These are phyloP conservation scores for Solanum ossicruentum DNA, from an alignment of 257 asterid species.

Conservation along the genomic window DNA sequence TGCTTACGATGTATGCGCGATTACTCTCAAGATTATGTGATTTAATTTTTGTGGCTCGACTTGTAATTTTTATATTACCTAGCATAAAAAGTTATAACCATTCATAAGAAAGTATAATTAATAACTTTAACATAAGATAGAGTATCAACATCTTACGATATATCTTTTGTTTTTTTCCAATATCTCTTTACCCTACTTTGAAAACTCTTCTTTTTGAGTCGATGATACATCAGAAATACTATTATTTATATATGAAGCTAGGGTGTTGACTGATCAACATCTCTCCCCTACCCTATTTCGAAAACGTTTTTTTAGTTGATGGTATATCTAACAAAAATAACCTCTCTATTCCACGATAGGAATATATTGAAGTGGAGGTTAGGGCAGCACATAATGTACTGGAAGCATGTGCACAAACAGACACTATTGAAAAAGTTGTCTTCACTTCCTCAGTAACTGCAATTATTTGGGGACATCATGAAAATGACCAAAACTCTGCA, in stretches of 20 bases:
- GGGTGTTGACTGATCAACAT: background rate
- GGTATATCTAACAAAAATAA: background rate
- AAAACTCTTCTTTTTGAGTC: too few relatives aligned
- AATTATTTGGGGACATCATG: constrained; percentile 43
- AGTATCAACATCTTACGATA: background rate
- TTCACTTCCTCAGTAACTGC: constrained; percentile 88
- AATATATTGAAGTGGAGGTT: constrained; percentile 65
- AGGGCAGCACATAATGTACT: constrained; percentile 92
- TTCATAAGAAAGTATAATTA: background rate
- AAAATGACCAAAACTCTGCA: background rate
- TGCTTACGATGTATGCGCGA: constrained; percentile 49
- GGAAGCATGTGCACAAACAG: constrained; percentile 94
- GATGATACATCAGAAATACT: too few relatives aligned
- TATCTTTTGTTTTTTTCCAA: too few relatives aligned
- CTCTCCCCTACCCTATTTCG: background rate
- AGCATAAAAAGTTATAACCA: background rate
- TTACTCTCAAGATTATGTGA: background rate
- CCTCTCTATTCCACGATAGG: constrained; percentile 17
- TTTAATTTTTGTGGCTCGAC: background rate
- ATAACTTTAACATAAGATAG: background rate
- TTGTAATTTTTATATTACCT: background rate
- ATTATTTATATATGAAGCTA: background rate
- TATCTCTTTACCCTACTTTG: too few relatives aligned
- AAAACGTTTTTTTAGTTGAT: background rate
- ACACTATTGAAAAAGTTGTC: constrained; percentile 64